These are phyloP conservation scores for Cinchona pubescens DNA, from an alignment of 257 asterid genomes.

Conservation along the genomic window DNA sequence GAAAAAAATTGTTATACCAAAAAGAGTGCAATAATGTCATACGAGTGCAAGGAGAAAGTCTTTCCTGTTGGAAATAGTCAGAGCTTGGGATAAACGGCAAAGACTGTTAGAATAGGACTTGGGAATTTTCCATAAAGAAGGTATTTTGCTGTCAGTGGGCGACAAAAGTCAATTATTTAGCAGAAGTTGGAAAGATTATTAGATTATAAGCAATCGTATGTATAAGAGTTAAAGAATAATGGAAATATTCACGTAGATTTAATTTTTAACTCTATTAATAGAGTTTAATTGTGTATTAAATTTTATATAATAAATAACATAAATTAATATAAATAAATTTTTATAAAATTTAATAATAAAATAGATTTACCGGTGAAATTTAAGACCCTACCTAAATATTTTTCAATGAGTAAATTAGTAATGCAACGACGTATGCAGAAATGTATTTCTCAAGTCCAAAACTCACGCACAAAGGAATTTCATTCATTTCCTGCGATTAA, in stretches of 20 bases:
- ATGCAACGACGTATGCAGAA: background rate
- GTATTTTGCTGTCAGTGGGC: background rate
- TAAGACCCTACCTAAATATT: too few relatives aligned
- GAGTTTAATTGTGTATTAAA: too few relatives aligned
- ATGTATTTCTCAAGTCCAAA: background rate
- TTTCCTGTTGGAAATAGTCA: background rate
- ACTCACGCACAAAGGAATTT: background rate
- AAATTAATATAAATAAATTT: too few relatives aligned
- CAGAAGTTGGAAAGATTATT: slow-evolving; percentile 5
- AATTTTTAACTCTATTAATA: too few relatives aligned
- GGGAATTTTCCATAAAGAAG: background rate
- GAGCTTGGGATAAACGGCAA: background rate
- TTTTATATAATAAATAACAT: too few relatives aligned
- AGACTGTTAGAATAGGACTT: background rate
- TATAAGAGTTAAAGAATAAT: background rate
- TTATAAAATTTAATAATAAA: too few relatives aligned
- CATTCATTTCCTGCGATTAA: background rate
- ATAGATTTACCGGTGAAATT: too few relatives aligned
- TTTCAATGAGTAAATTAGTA: too few relatives aligned
- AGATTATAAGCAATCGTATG: background rate
- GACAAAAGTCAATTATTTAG: background rate
- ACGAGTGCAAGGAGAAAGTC: background rate
- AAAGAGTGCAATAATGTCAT: background rate
- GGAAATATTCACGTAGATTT: too few relatives aligned
- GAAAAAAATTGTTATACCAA: background rate